A percentile compares a stretch with the other conserved stretches of the same genome.
phyloP scores from a whole-genome alignment of 345 rosid species.

The Fremontodendron californicum region DNA sequence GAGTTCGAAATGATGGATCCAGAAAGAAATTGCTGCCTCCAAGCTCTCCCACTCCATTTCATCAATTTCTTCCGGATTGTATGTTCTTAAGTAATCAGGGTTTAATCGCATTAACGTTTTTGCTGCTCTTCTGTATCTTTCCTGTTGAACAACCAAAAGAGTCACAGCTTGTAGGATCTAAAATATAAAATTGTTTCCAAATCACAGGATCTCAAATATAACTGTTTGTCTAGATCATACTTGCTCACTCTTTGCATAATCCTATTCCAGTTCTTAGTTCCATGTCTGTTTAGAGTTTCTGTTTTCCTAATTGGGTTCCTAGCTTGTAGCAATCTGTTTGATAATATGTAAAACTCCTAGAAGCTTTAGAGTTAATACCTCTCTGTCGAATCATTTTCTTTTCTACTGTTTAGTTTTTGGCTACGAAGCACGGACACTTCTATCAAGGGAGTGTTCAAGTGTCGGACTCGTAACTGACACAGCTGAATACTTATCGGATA shows the following conservation, averaged over 20 bases:
- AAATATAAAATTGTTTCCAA: neutral
- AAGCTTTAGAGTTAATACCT: no score
- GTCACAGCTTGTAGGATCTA: neutral
- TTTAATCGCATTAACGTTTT: constrained; percentile 52
- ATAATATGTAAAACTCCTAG: no score
- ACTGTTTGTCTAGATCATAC: neutral
- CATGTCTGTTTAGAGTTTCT: no score
- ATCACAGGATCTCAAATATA: neutral
- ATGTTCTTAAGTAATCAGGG: constrained; percentile 48
- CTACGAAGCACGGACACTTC: no score
- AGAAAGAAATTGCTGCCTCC: constrained; percentile 49
- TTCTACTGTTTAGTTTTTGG: no score
- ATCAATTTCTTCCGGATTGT: constrained; percentile 52
- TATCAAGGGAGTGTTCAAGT: no score
- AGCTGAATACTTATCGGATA: no score
- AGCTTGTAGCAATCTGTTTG: neutral
- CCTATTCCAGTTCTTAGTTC: neutral
- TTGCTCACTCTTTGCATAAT: neutral
- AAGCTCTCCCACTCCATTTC: constrained; percentile 59
- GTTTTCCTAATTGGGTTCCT: no score
- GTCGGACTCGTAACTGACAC: no score
- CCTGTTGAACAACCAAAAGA: constrained; percentile 26
- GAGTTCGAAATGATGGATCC: constrained; percentile 55
- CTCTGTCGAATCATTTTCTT: no score
- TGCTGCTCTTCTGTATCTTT: constrained; percentile 55